Evolutionary conservation across 2,329 filamentous ascomycete genomes (phyloP).

Genomic region (Hymenoscyphus albidus): DNA sequence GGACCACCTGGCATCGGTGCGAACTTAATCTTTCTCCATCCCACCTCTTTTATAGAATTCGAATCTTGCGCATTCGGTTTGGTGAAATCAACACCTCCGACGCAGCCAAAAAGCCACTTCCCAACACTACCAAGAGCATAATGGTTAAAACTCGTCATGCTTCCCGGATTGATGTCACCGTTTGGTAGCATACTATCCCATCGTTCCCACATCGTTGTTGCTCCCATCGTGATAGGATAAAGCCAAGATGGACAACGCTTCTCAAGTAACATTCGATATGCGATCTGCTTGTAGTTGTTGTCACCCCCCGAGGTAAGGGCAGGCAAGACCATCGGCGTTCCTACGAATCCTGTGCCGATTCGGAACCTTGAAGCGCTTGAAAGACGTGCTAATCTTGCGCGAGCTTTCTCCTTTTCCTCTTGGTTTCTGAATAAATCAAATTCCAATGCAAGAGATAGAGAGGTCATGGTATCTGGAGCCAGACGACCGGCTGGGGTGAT

Average conservation of each 20-base stretch:
- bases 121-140: conserved; percentile 28
- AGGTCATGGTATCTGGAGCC: conserved; percentile 31
- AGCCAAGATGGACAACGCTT: conserved; percentile 35
- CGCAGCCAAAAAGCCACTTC: conserved; percentile 26
- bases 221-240: conserved; percentile 30
- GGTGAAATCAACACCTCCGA: conserved; percentile 29
- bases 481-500: conserved; percentile 25
- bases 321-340: conserved; percentile 28
- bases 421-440: conserved; percentile 24
- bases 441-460: conserved; percentile 27
- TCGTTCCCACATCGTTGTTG: conserved; percentile 30
- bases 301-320: conserved; percentile 16
- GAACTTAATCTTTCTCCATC: conserved; percentile 34
- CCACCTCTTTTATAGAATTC: conserved; percentile 16
- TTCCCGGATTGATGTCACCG: conserved; percentile 27
- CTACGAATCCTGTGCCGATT: conserved; percentile 33
- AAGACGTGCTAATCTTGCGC: conserved; percentile 22
- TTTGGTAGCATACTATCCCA: conserved; percentile 31
- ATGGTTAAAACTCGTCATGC: conserved; percentile 31
- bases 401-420: conserved; percentile 13
- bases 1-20: conserved; percentile 34
- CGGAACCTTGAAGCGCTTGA: conserved; percentile 22
- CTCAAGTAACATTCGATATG: conserved; percentile 39
- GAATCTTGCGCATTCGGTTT: background rate
- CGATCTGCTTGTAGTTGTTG: conserved; percentile 20